Base-by-base conservation (phyloP, 2,329 filamentous ascomycete species). In the Neofusicoccum sp. region DNA sequence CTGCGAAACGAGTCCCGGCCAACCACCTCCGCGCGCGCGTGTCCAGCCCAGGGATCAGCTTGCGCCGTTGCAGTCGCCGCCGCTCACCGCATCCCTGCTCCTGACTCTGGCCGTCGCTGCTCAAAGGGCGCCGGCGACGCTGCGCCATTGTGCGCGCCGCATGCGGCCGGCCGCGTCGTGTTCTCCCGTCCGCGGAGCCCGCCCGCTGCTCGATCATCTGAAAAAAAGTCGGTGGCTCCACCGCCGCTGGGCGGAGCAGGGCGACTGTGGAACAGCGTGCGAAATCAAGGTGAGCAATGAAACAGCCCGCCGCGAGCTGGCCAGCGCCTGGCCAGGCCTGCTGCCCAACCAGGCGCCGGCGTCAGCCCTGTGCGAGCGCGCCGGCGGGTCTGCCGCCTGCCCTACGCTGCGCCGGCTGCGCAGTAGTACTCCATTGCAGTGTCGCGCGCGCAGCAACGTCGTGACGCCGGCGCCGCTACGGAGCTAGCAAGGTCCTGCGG, bases 231-330 rank as follows among this genome's bases (percentile, higher is more conserved):
- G 40, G 36, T 20, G 49, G 36, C 53, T 57, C 53, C 53, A 57
- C 53, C n/a, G 31, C 31, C 7, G 14, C 7, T 7, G 34, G 7
- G 7, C 34, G 34, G 14, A 38, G 14, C 30, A 24, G 16, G 31
- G 44, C 44, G 44, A 47, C 34, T 16, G 49, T 43, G 36, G 51
- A 56, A 43, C 51, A 43, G 26, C 38, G 47, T 33, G 47, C 47
- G 24, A 33, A 58, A 58, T 58, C 51, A 58, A 45, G 54, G 54
- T 58, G 34, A 31, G 34, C 20, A 58, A 58, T 58, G 54, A 47
- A 58, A 58, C 51, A 31, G 34, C 43, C 34, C 41, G 16, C 54
- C 33, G 54, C 54, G 43, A 45, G 33, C 40, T 38, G 43, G 40
- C 40, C 54, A 34, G 40, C 41, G 31, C 31, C 33, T 45, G 54